Base-by-base conservation (phyloP, 2,329 filamentous ascomycete species). In the Penicillium thymicola region DNA sequence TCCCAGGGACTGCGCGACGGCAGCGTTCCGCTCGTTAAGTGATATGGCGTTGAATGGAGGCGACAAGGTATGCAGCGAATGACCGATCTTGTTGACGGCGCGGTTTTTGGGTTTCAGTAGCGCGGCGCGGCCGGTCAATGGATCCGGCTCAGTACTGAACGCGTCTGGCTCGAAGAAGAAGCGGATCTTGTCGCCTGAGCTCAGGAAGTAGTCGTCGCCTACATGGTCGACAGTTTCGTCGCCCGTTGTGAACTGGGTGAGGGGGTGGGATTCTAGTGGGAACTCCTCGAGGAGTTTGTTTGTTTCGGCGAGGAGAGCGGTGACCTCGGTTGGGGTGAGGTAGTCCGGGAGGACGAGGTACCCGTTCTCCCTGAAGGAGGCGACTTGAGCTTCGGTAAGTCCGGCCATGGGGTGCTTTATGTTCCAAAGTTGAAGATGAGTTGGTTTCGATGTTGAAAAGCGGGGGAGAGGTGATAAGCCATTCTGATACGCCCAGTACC, bases 91-190 rank as follows among this genome's bases (percentile, higher is more conserved):
- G 80, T 97, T 99, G 70, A 99, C 89, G 53, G 94, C 90, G 52
- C 82, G 84, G 60, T 89, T 80, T 74, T 96, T 96, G 38, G 92
- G 90, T 65, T 92, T 92, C 11, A 77, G 78, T 4, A 97, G 84
- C 1, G 78, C 76, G 38, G 89, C 88, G 0, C 74, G 71, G 0
- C 75, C 67, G 10, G 78, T 64, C 67, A 87, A 80, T 1, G 67
- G 61, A 55, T 66, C 62, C 0, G 66, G 63, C 2, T 63, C 47
- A 1, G 66, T 42, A 28, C 64, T 62, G 73, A 97, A 93, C 61
- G 93, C 93, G 75, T 94, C 92, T 75, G 96, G 91, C 76, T 97
- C 93, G 75, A 97, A 95, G 82, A 97, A 97, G 82, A 95, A 97
- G 56, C 92, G 88, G 59, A 97, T 80, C 76, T 97, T 92, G 80